phyloP scores from a whole-genome alignment of 495 filamentous ascomycete genomes.

The Xylaria curta region DNA sequence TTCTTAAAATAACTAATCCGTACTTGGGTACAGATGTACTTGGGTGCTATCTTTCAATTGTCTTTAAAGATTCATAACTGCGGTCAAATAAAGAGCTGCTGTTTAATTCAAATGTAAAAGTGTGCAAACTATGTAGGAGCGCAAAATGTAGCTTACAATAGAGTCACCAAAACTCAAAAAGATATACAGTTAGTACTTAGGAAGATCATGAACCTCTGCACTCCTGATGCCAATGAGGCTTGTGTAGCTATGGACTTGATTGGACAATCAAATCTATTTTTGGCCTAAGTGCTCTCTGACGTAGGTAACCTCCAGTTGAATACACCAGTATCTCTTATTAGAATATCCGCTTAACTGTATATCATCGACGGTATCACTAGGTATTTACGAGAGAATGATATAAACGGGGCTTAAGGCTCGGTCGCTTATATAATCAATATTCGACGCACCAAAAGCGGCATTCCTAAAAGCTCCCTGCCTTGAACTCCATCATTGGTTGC shows the following conservation, averaged over 20 bases:
- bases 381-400: no score
- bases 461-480: not conserved
- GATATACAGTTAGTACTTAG: not conserved
- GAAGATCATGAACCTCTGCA: not conserved
- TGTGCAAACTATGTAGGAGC: not conserved
- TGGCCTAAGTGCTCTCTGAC: slow-evolving; percentile 15
- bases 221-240: not conserved
- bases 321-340: not conserved
- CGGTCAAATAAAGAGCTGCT: not conserved
- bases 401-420: not conserved
- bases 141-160: not conserved
- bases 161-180: not conserved
- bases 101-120: not conserved
- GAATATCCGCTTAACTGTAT: not conserved
- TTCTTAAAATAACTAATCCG: slow-evolving; percentile 7
- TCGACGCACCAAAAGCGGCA: not conserved
- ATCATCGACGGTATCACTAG: not conserved
- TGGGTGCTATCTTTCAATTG: not conserved
- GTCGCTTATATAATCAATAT: not conserved
- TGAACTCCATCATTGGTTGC: not conserved
- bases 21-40: no score
- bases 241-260: not conserved
- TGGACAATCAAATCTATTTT: slow-evolving; percentile 5
- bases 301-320: not conserved
- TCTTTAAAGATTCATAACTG: not conserved